Evolutionary conservation across 2,329 filamentous ascomycete species (phyloP).

Genomic region (Talaromyces verruculosus): DNA sequence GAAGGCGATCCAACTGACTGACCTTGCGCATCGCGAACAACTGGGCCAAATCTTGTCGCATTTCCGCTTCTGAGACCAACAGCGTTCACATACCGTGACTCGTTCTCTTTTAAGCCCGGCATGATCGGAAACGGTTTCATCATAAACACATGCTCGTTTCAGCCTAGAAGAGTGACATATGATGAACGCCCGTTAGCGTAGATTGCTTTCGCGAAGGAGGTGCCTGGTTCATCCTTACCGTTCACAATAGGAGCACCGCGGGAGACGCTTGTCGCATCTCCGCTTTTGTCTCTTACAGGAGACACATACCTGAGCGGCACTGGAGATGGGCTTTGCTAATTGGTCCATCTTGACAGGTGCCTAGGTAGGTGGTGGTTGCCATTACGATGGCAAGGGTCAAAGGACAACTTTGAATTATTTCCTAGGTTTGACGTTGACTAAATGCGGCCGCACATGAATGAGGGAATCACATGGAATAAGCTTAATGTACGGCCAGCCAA

Average conservation of each 20-base stretch:
- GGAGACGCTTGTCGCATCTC: not conserved
- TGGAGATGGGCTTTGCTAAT: not conserved
- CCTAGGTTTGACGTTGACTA: not conserved
- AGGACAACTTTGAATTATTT: not conserved
- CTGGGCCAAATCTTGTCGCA: constrained; percentile 6
- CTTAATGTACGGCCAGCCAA: not conserved
- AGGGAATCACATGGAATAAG: not conserved
- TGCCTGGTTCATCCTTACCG: not conserved
- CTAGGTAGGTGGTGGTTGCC: not conserved
- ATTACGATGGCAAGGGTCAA: not conserved
- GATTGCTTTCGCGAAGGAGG: not conserved
- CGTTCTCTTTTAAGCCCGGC: not conserved
- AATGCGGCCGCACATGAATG: not conserved
- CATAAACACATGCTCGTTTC: not conserved
- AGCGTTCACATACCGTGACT: not conserved
- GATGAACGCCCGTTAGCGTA: not conserved
- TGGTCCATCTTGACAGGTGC: not conserved
- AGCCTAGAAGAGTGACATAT: not conserved
- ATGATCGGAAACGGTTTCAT: not conserved
- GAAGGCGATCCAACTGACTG: not conserved
- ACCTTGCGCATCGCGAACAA: not conserved
- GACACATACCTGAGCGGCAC: not conserved
- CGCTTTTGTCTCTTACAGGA: not conserved
- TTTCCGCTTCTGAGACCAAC: constrained; percentile 7
- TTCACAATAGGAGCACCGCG: not conserved